Base-by-base conservation (phyloP, 805 yeast genomes). In the Pichia nanzhaoensis region DNA sequence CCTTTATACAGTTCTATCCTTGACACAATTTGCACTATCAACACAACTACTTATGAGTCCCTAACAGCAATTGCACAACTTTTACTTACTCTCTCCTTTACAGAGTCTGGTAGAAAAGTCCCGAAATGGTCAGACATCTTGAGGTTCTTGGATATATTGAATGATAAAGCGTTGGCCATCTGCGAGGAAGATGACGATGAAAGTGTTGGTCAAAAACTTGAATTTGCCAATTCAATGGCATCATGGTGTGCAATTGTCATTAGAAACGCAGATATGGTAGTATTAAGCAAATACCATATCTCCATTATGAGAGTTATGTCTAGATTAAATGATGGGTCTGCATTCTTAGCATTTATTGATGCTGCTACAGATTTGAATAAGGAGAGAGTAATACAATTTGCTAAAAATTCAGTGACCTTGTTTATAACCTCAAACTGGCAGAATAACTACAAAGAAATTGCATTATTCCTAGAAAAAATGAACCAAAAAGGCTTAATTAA, bases 101-200 rank as follows among this genome's bases (percentile, higher is more conserved):
- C 85, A 3, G 90, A 83, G 48, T 78, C 87, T 39, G 93, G 93
- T 54, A 73, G 63, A 48, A 82, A 80, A 55, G 71, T 82, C 3
- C 55, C 69, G 1, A 63, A 70, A 50, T 84, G 91, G 91, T 42
- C 46, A 3, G 42, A 42, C 8, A 34, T 57, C 16, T 45, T 58
- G 5, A 46, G 48, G 7, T 47, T 49, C 31, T 51, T 59, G 14
- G 48, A 44, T 9, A 37, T 39, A 27, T 33, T 61, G 3, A 34
- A 46, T 18, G 42, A 44, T 7, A 9, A 34, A 6, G 44, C 57
- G 5, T 9, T 41, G 2, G 33, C 37, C 5, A 14, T 46, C 1
- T 17, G 13, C 31, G 20, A 22, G 8, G 45, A 48, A 13, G 46
- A 41, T 13, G 51, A 53, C 34, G 31, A 22, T n/a, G 47, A 49